Base-by-base conservation (phyloP, 2,329 filamentous ascomycete species). In the Aureobasidium mangrovei region DNA sequence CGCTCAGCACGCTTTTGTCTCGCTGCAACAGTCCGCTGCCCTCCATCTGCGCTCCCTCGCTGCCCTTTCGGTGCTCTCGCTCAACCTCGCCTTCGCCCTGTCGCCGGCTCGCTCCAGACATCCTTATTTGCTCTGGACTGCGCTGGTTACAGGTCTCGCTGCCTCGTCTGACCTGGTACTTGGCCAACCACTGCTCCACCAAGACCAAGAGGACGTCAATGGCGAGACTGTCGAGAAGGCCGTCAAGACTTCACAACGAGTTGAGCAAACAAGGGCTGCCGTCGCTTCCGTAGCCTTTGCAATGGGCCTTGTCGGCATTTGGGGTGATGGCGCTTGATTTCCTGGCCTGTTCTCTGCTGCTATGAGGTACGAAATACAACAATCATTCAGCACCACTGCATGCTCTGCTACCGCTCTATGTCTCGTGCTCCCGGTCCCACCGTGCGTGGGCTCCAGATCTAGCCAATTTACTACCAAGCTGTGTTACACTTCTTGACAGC, bases 41-140 rank as follows among this genome's bases (percentile, higher is more conserved):
- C 77, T 77, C 42, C 86, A 89, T 62, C 76, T 88, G 57, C 77
- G 84, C 54, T 72, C 79, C 32, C 79, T 94, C 49, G 81, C 85
- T 47, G 76, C 81, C 60, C 70, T 94, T 61, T 83, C 88, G 51
- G 80, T 82, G 53, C 74, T 80, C 51, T 82, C 87, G 31, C 83
- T 96, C 64, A 74, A 88, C 61, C 79, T 91, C 60, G 88, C 90
- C 59, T 96, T 85, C 70, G 69, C 78, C 42, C 74, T 94, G 60
- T 91, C 90, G 2, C 86, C 90, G 0, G 78, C 81, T 28, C 79
- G 83, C 54, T 78, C 81, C 61, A 83, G 86, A 66, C 91, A 97
- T 68, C 91, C 91, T 0, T 97, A 95, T 68, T 82, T 96, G 28
- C 71, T 96, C 56, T 96, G 93, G 82, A 89, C 88, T 10, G 83